A percentile compares a stretch with the other conserved stretches of the same genome.
phyloP scores from a whole-genome alignment of 208 protist genomes.

The Crithidia acanthocephali region DNA sequence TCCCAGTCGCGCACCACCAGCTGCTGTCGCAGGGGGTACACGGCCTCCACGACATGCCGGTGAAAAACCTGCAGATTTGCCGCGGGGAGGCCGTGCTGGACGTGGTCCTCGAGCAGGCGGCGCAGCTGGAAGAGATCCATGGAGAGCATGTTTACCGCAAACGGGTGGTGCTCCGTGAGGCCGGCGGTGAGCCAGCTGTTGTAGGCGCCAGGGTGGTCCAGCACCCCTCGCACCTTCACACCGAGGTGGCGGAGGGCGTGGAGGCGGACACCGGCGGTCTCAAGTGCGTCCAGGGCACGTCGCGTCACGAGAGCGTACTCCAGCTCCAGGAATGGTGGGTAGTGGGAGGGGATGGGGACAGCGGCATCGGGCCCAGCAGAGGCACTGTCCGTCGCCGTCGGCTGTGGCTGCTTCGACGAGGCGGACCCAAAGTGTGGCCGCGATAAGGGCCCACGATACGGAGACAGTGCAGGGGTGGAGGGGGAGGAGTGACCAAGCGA shows the following conservation, averaged over 20 bases:
- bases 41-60: constrained; percentile 79
- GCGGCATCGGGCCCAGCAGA: no score
- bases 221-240: constrained; percentile 71
- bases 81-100: constrained; percentile 42
- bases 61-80: constrained; percentile 79
- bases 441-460: constrained; percentile 25
- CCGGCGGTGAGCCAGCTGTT: constrained; percentile 84
- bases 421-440: constrained; percentile 30
- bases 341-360: constrained; percentile 15
- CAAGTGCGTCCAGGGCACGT: constrained; percentile 73
- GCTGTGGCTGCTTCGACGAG: neutral
- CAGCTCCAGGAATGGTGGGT: constrained; percentile 61
- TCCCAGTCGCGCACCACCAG: constrained; percentile 62
- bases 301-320: constrained; percentile 82
- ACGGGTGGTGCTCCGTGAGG: constrained; percentile 83
- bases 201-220: constrained; percentile 88
- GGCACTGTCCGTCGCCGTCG: neutral
- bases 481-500: neutral
- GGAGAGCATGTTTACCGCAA: constrained; percentile 85
- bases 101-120: constrained; percentile 63
- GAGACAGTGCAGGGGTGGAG: neutral
- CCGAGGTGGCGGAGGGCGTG: constrained; percentile 48
- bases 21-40: constrained; percentile 80
- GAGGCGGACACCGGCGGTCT: constrained; percentile 71
- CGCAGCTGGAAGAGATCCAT: constrained; percentile 71